phyloP scores from a whole-genome alignment of 2,329 filamentous ascomycete genomes.

The Aspergillus sclerotialis region DNA sequence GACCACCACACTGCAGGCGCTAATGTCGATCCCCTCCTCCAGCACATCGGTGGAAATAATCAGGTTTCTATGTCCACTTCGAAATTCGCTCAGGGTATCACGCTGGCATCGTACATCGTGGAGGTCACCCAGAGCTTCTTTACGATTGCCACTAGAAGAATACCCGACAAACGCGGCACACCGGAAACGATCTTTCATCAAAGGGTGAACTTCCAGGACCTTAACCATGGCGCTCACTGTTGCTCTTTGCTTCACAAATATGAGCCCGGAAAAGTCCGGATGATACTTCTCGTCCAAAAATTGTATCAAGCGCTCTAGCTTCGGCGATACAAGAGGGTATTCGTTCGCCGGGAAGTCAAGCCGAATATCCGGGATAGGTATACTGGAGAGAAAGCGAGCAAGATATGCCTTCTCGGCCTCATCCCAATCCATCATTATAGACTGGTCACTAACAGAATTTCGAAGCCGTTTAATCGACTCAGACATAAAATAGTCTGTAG shows the following conservation, averaged over 20 bases:
- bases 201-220: constrained; percentile 49
- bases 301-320: constrained; percentile 50
- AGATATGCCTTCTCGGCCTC: constrained; percentile 52
- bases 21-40: constrained; percentile 56
- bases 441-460: constrained; percentile 16
- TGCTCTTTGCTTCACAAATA: constrained; percentile 61
- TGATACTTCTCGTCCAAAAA: constrained; percentile 40
- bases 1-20: constrained; percentile 58
- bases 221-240: constrained; percentile 55
- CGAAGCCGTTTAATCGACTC: constrained; percentile 38
- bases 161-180: constrained; percentile 40
- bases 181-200: constrained; percentile 39
- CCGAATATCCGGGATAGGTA: constrained; percentile 13
- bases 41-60: constrained; percentile 53
- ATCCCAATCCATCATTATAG: constrained; percentile 36
- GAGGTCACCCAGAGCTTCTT: constrained; percentile 44
- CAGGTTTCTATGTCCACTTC: constrained; percentile 47
- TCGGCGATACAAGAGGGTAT: constrained; percentile 44
- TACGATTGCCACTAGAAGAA: constrained; percentile 36
- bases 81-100: constrained; percentile 48
- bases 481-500: constrained; percentile 58
- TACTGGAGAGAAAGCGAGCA: constrained; percentile 28
- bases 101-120: constrained; percentile 42
- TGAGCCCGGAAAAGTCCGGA: constrained; percentile 49
- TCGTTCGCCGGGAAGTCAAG: constrained; percentile 2